Conservation (phyloP, 2,329 filamentous ascomycete species). For the Myrmaecium sp. region DNA sequence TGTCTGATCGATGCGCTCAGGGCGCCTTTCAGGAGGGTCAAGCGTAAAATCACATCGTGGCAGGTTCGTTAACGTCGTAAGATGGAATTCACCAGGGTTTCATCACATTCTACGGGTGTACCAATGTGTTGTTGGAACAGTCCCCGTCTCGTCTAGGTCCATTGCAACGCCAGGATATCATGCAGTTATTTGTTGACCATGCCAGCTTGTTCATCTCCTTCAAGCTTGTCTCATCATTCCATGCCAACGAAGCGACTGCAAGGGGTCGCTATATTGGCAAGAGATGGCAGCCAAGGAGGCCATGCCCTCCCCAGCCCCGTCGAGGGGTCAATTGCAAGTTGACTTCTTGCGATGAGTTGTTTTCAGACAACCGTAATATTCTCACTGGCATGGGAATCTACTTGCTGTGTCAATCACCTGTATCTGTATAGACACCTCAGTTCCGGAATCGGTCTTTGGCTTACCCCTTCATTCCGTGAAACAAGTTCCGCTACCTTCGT, state of each 20-base stretch:
- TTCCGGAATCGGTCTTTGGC: constrained; percentile 13
- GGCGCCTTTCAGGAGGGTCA: too few relatives aligned
- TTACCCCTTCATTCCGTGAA: constrained; percentile 74
- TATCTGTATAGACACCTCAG: constrained; percentile 16
- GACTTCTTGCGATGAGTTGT: too few relatives aligned
- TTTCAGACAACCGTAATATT: too few relatives aligned
- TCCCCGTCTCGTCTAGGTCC: constrained; percentile 5
- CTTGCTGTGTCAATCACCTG: constrained; percentile 11
- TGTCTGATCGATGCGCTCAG: too few relatives aligned
- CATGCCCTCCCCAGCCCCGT: constrained; percentile 77
- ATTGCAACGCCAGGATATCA: constrained; percentile 16
- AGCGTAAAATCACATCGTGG: too few relatives aligned
- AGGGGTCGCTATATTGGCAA: constrained; percentile 45
- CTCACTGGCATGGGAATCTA: too few relatives aligned
- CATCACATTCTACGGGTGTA: too few relatives aligned
- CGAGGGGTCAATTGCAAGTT: constrained; percentile 58
- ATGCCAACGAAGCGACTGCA: constrained; percentile 14
- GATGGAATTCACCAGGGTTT: too few relatives aligned
- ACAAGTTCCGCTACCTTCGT: constrained; percentile 79
- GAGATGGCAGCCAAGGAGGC: constrained; percentile 79
- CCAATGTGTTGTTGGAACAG: too few relatives aligned
- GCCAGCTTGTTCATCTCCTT: constrained; percentile 5
- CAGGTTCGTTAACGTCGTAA: too few relatives aligned
- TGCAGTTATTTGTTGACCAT: constrained; percentile 10
- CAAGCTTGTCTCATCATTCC: constrained; percentile 11